These are phyloP conservation scores for Arthroderma uncinatum DNA, from an alignment of 2,329 filamentous ascomycete species.

Conservation along the genomic window DNA sequence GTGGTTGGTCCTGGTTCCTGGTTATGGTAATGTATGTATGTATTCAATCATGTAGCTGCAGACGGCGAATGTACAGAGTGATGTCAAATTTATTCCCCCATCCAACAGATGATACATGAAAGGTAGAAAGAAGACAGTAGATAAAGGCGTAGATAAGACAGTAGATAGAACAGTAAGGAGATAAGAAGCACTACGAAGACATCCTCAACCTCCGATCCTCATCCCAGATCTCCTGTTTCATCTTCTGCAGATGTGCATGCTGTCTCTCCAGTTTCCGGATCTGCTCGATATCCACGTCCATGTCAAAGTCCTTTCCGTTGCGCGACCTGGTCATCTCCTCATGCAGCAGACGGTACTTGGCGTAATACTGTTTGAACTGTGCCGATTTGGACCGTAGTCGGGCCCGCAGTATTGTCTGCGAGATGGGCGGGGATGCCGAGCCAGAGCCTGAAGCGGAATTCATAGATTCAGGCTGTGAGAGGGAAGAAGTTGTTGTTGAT, in stretches of 20 bases:
- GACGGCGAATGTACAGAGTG: background rate
- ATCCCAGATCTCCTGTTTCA: slow-evolving; percentile 48
- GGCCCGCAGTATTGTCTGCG: slow-evolving; percentile 27
- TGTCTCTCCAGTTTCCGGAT: slow-evolving; percentile 43
- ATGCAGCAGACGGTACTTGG: slow-evolving; percentile 47
- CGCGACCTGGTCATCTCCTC: slow-evolving; percentile 32
- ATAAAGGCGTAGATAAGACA: too few relatives aligned
- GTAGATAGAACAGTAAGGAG: background rate
- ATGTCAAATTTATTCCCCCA: background rate
- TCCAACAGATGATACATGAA: background rate
- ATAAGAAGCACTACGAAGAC: slow-evolving; percentile 1
- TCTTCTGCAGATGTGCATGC: slow-evolving; percentile 43
- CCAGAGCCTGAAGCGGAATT: slow-evolving; percentile 20
- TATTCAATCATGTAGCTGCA: background rate
- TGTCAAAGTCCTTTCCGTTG: slow-evolving; percentile 21
- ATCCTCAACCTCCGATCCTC: slow-evolving; percentile 30
- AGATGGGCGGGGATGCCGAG: slow-evolving; percentile 31
- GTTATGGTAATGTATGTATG: background rate
- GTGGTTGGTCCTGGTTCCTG: background rate
- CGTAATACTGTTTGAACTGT: slow-evolving; percentile 48
- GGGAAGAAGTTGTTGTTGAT: slow-evolving; percentile 17
- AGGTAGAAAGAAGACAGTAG: background rate
- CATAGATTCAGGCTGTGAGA: slow-evolving; percentile 3
- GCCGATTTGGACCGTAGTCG: slow-evolving; percentile 32
- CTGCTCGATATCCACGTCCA: slow-evolving; percentile 34